Evolutionary conservation across 129 eudicot species (phyloP).

Genomic region (Lactuca saligna): DNA sequence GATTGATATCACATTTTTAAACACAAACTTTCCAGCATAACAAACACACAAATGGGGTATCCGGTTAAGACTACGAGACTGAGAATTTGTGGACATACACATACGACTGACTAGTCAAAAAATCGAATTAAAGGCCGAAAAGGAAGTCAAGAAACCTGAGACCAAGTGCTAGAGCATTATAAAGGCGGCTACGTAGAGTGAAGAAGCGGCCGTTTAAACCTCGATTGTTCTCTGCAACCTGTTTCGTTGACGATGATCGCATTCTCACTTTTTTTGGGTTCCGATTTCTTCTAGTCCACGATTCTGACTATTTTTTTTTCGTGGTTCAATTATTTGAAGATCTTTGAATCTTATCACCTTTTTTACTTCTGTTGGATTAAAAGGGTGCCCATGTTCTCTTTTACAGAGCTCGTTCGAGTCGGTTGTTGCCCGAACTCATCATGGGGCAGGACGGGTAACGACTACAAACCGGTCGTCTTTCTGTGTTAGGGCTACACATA

Average conservation of each 20-base stretch:
- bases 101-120: not conserved
- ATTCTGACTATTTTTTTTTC: not conserved
- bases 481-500: too few relatives aligned
- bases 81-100: not conserved
- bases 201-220: conserved; percentile 48
- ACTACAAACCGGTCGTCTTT: not conserved
- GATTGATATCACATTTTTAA: not conserved
- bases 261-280: conserved; percentile 8
- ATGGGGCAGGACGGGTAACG: not conserved
- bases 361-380: not conserved
- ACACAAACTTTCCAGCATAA: conserved; percentile 2
- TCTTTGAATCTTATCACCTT: not conserved
- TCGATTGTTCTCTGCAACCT: conserved; percentile 45
- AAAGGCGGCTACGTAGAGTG: conserved; percentile 66
- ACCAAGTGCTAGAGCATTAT: conserved; percentile 66
- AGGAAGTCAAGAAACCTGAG: conserved; percentile 31
- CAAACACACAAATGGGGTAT: not conserved
- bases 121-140: not conserved
- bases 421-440: not conserved
- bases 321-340: conserved; percentile 8
- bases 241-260: conserved; percentile 53
- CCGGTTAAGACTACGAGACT: not conserved
- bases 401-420: not conserved
- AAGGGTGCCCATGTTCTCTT: not conserved
- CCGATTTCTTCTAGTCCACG: conserved; percentile 8